Evolutionary conservation across 345 rosid species (phyloP), one percentile per base, ranked within the genome.

Genomic region (Barbarea vulgaris): DNA sequence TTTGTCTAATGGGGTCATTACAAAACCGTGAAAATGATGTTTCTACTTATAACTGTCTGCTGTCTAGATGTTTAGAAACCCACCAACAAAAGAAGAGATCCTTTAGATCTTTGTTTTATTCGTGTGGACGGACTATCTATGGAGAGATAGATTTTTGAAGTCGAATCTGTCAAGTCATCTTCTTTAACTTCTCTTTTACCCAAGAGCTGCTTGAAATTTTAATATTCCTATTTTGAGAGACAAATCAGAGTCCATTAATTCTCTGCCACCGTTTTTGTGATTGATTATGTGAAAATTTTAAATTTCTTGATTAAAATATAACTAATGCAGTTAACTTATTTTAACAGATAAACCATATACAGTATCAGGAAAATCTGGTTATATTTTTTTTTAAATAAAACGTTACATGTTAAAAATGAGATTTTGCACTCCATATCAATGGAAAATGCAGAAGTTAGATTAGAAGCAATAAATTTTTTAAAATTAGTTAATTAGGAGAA

Each of bases 31-130:
- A 28, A 24, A 3, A 28, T 44, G 19, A 65, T 48, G 18, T 48
- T 48, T 19, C 1, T 48, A n/a, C 42, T 64, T 47, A 3, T 17
- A 17, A 17, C 14, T 42, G n/a, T 63, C 9, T 42, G 37, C 34
- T 63, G n/a, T 19, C 59, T 66, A 66, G 34, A 22, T 51, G 47
- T 67, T 34, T 67, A 51, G 48, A 25, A 63, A 13, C 28, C 4
- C 28, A 19, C 15, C 33, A 41, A 63, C 67, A 15, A n/a, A 25
- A 62, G 39, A 55, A 55, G 13, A 15, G 61, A 59, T 59, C 64
- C 28, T 59, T 59, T 59, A 36, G 41, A 8, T 61, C 33, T 62
- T 62, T 41, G 28, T 58, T 58, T 12, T 19, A 6, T 58, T 6
- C 58, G 33, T n/a, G n/a, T n/a, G n/a, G n/a, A 7, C n/a, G 19